Evolutionary conservation across 129 eudicot species (phyloP), one percentile per base, ranked within the genome.

Genomic region (Escallonia herrerae): DNA sequence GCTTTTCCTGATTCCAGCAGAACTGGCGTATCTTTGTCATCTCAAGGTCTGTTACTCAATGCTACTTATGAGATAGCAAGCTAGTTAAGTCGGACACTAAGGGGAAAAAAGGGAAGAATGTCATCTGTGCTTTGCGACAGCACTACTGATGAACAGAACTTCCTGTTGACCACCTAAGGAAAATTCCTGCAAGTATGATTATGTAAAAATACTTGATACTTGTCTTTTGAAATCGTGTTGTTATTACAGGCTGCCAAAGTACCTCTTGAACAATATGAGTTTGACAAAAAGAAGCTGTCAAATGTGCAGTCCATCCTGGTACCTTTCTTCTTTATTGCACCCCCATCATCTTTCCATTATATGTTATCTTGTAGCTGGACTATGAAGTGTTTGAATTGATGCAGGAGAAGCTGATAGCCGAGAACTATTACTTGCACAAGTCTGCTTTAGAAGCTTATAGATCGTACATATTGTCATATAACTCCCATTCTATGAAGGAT

Each of bases 401-500:
- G 76, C 90, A 84, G 90, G 86, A 81, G 44, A 81, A 81, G 61
- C 41, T 81, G 64, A 77, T 84, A n/a, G 61, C 72, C 4, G 70
- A 71, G 66, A 81, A 77, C 43, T 78, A 72, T 67, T 66, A 77
- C 54, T 52, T 84, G 74, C 71, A 77, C 73, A 77, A 84, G 67
- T 75, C 90, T 3, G 86, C 86, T 15, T 75, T 75, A 68, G 81
- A 80, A 52, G 90, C 86, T 3, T 84, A 80, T 67, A 72, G 84
- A 68, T 54, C 86, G 8, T 84, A 81, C 45, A 71, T 81, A 22
- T 65, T 74, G n/a, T 78, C 90, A 0, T 84, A 84, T 67, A 81
- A 84, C 71, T 84, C 90, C 12, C 90, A 80, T 67, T 77, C 86
- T 5, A 80, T 78, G 86, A 84, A 80, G 62, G 90, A 84, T 38